phyloP scores from a whole-genome alignment of 495 filamentous ascomycete genomes.

The Letharia columbiana region DNA sequence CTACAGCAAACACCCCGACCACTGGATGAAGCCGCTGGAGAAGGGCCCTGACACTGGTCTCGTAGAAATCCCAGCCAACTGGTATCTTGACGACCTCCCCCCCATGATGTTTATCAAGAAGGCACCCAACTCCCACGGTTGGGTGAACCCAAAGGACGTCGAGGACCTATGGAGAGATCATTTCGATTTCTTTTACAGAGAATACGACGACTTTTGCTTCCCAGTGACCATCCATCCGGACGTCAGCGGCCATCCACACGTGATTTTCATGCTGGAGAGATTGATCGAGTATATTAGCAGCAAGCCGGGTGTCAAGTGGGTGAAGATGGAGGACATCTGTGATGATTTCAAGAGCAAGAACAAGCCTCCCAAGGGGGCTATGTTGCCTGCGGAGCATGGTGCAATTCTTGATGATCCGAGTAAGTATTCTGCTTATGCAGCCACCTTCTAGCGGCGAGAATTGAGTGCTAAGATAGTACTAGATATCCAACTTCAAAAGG shows the following conservation, averaged over 20 bases:
- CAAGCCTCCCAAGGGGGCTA: constrained; percentile 52
- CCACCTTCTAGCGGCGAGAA: neutral
- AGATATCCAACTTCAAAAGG: constrained; percentile 24
- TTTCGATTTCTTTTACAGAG: constrained; percentile 61
- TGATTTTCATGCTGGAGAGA: constrained; percentile 50
- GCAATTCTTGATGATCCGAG: constrained; percentile 44
- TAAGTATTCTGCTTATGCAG: constrained; percentile 8
- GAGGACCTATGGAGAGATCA: constrained; percentile 56
- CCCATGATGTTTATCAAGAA: constrained; percentile 59
- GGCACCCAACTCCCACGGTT: constrained; percentile 49
- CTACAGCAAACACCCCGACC: constrained; percentile 48
- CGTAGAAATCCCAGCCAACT: constrained; percentile 59
- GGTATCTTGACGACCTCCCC: constrained; percentile 60
- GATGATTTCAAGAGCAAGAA: constrained; percentile 65
- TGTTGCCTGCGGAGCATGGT: constrained; percentile 55
- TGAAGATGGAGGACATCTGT: constrained; percentile 61
- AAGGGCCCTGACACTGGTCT: constrained; percentile 45
- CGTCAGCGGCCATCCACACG: constrained; percentile 58
- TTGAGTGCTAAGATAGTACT: neutral
- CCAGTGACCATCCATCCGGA: constrained; percentile 65
- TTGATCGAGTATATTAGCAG: constrained; percentile 66
- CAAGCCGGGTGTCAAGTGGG: constrained; percentile 67
- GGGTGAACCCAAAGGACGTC: constrained; percentile 51
- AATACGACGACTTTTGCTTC: constrained; percentile 64
- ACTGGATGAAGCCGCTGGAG: constrained; percentile 59